Base-by-base conservation (phyloP, 371 early-diverging fungal genomes). In the Nematocida sp. region DNA sequence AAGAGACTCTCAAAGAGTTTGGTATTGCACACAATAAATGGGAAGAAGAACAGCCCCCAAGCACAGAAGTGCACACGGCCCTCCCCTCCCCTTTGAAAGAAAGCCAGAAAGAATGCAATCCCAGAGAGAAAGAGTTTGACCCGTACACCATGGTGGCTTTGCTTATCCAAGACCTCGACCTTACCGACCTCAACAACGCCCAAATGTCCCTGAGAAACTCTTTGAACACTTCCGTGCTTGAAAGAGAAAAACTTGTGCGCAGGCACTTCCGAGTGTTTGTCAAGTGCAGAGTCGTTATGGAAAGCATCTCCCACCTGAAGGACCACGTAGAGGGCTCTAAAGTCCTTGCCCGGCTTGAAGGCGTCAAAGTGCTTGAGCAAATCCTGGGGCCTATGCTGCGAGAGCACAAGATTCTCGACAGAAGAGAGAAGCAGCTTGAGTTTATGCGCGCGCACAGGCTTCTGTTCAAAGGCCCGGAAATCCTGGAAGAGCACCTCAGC, bases 391-490 rank as follows among this genome's bases (percentile, higher is more conserved):
- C 74, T 2, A 38, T 70, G 27, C 4, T 60, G 11, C 21, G n/a
- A 25, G 74, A 70, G 62, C 36, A 70, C 23, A 37, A 50, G 21
- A 50, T 48, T 29, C 54, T 60, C 17, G 7, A 57, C 51, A 7
- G 19, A n/a, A 60, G 31, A 50, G 19, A 70, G 40, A 32, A 57
- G 32, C 74, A 70, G 36, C 23, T 19, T 17, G 32, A 60, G 23
- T 70, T 70, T 49, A 70, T 70, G 23, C 31, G 32, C 5, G 41
- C 45, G n/a, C 41, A 70, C 48, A 58, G 57, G 1, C 31, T 70
- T 7, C 25, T 70, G 13, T 70, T 70, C 29, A 43, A 70, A 23
- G 74, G 67, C 46, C 67, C 76, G 11, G n/a, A n/a, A 0, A 31
- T 62, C n/a, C 48, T 70, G 17, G 34, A 29, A 1, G 62, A 58